Percentiles rank a stretch among this genome's conserved stretches.
Conservation (phyloP, 345 rosid genomes). For the Abelmoschus esculentus region DNA sequence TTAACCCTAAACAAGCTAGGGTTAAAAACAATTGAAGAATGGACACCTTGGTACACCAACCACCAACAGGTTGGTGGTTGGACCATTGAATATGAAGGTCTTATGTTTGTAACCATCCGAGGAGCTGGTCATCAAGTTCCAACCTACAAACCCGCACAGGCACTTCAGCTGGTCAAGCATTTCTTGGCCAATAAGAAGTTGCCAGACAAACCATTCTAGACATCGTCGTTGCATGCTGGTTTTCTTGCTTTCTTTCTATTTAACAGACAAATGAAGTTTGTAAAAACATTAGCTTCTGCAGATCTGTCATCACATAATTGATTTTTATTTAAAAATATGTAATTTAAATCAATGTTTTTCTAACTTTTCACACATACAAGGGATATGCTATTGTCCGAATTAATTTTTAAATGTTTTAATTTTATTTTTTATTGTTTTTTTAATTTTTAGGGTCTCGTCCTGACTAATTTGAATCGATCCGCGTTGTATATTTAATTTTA, state of each 20-base stretch:
- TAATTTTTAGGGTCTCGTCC: too few species aligned
- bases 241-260: not conserved
- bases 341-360: too few species aligned
- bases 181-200: slow-evolving; percentile 51
- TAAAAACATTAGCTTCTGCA: too few species aligned
- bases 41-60: slow-evolving; percentile 70
- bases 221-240: not conserved
- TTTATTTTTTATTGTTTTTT: too few species aligned
- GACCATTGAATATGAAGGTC: slow-evolving; percentile 58
- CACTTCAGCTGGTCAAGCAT: slow-evolving; percentile 48
- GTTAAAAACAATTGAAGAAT: slow-evolving; percentile 41
- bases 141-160: slow-evolving; percentile 46
- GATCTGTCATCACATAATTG: too few species aligned
- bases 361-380: too few species aligned
- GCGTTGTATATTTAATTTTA: too few species aligned
- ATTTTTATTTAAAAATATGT: too few species aligned
- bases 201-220: slow-evolving; percentile 43
- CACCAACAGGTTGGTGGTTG: slow-evolving; percentile 69
- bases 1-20: slow-evolving; percentile 63
- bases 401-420: too few species aligned
- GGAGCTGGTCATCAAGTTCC: slow-evolving; percentile 83
- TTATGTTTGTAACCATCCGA: slow-evolving; percentile 54
- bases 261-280: not conserved
- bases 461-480: too few species aligned
- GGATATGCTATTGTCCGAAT: too few species aligned